Evolutionary conservation across 306 rosid genomes (phyloP).

Genomic region (Dalbergia oliveri): DNA sequence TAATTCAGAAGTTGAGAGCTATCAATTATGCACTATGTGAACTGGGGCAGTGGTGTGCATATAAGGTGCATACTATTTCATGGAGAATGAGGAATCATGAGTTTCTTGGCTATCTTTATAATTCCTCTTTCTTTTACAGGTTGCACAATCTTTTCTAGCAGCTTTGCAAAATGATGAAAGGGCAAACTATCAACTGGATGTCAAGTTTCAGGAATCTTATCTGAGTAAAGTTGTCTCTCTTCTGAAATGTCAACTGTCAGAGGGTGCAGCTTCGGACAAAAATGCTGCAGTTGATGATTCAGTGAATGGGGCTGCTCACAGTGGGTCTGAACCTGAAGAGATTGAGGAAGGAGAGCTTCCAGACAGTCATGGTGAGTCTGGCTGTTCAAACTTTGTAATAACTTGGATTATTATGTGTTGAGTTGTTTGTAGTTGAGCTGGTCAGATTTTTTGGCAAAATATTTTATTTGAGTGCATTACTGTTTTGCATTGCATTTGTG

Average conservation of each 20-base stretch:
- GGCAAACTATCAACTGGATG: slow-evolving; percentile 98
- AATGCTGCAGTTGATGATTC: slow-evolving; percentile 55
- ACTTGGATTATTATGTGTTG: slow-evolving; percentile 25
- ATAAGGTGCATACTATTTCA: slow-evolving; percentile 64
- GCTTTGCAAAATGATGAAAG: slow-evolving; percentile 99
- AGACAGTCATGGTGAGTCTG: slow-evolving; percentile 87
- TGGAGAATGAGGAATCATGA: slow-evolving; percentile 26
- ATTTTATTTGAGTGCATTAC: not conserved
- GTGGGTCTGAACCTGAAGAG: slow-evolving; percentile 66
- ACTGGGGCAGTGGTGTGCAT: slow-evolving; percentile 99
- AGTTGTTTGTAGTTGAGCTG: slow-evolving; percentile 11
- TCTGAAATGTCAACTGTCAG: slow-evolving; percentile 88
- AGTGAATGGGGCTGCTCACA: slow-evolving; percentile 48
- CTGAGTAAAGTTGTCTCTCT: slow-evolving; percentile 82
- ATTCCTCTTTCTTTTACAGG: slow-evolving; percentile 62
- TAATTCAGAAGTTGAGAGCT: slow-evolving; percentile 96
- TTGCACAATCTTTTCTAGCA: slow-evolving; percentile 89
- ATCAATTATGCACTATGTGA: slow-evolving; percentile 98
- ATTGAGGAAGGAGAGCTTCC: slow-evolving; percentile 99
- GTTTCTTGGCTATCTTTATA: slow-evolving; percentile 37
- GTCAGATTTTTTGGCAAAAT: slow-evolving; percentile 21
- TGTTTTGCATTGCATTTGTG: slow-evolving; percentile 33
- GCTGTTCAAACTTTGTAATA: slow-evolving; percentile 45
- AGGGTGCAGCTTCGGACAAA: slow-evolving; percentile 88
- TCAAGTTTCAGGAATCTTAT: slow-evolving; percentile 95